Conservation (phyloP, 805 yeast genomes). For the Ogataea degrootiae region DNA sequence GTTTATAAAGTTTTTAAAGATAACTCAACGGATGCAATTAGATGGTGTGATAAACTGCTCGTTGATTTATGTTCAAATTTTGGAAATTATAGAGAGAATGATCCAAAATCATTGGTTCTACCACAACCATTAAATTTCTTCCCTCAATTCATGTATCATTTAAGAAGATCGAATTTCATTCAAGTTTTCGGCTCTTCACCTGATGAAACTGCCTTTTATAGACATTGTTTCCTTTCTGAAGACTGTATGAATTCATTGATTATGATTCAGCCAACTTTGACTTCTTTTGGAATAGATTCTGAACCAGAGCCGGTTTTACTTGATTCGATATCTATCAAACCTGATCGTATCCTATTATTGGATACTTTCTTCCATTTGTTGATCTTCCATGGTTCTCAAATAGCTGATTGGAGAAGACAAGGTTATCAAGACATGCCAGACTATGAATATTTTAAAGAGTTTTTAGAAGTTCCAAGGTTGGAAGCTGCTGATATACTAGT, state of each 20-base stretch:
- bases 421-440: conserved; percentile 61
- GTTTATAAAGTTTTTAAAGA: conserved; percentile 37
- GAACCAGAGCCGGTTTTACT: conserved; percentile 62
- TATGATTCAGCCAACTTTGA: conserved; percentile 68
- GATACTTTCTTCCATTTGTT: conserved; percentile 69
- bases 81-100: conserved; percentile 44
- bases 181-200: conserved; percentile 69
- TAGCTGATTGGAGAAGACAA: conserved; percentile 63
- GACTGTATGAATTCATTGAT: conserved; percentile 55
- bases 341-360: conserved; percentile 50
- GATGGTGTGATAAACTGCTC: conserved; percentile 45
- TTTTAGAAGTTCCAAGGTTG: conserved; percentile 54
- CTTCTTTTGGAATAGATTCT: conserved; percentile 49
- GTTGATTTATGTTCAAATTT: conserved; percentile 44
- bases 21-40: conserved; percentile 37
- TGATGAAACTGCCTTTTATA: conserved; percentile 62
- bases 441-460: conserved; percentile 53
- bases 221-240: conserved; percentile 59
- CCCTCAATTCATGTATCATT: conserved; percentile 65
- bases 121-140: conserved; percentile 46
- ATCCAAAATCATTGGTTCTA: conserved; percentile 44
- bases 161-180: conserved; percentile 61
- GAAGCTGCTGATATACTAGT: conserved; percentile 63
- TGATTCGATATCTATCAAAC: conserved; percentile 59
- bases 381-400: conserved; percentile 60